Base-by-base conservation (phyloP, 1,284 basidiomycete species). In the Rhodotorula glutinis region DNA sequence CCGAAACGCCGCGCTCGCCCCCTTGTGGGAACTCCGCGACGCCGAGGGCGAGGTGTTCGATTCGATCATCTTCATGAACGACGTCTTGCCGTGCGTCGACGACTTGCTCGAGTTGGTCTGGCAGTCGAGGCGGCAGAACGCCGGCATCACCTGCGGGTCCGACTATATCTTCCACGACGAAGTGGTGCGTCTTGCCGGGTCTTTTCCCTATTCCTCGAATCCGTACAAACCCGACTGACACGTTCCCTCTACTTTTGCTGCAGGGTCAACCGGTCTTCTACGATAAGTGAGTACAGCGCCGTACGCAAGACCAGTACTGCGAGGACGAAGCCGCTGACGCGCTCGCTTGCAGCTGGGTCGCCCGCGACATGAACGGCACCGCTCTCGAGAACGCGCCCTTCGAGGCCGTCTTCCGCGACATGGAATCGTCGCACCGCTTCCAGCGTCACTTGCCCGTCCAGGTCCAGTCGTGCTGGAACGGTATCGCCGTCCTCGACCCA, bases 121-220 rank as follows among this genome's bases (percentile, higher is more conserved):
- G 89, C 93, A 97, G 79, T 88, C 85, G 75, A 83, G 93, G 59
- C 80, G 82, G 68, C 92, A 96, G 79, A 96, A 95, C 79, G 93
- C 93, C 0, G 93, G 93, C 21, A 93, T 96, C 77, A 96, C 93
- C 25, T 96, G 93, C 77, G 93, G 93, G 0, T 88, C 92, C 2
- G 93, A 97, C 79, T 96, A 96, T 81, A 96, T 96, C 90, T 97
- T 91, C 81, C 93, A 96, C 81, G 86, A 92, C 55, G 92, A 95
- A 65, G 89, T 96, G 69, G 88, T 86, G 72, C 57, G 66, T 63
- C 25, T 49, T 46, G 13, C 21, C 33, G 33, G 41, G 11, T 43
- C 19, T 43, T 38, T 67, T 46, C 23, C 40, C n/a, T 25, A 40
- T 49, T 47, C 52, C 29, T n/a, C 19, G 19, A 17, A 14, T 29